Conservation (phyloP, 768 basidiomycete species). For the Xerocomellus dryophilus region DNA sequence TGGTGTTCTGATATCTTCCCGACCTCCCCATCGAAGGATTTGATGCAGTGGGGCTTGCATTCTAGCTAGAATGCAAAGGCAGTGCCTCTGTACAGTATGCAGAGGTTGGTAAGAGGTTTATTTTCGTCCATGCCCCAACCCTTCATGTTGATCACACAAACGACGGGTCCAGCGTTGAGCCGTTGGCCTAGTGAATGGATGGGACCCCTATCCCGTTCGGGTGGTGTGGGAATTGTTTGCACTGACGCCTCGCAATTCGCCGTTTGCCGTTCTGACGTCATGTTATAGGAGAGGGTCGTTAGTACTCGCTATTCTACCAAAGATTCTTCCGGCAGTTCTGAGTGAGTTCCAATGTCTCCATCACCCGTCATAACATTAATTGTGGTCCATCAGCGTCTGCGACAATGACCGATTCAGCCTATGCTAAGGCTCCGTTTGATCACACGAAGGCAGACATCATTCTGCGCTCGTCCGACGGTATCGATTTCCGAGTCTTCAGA, state of each 20-base stretch:
- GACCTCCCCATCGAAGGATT: not conserved
- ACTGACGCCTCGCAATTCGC: too few species aligned
- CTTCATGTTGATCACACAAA: not conserved
- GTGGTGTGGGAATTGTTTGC: too few species aligned
- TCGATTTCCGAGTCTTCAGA: slow-evolving; percentile 28
- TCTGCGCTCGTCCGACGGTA: slow-evolving; percentile 25
- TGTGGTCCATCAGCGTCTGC: too few species aligned
- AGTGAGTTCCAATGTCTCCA: not conserved
- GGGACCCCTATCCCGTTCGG: too few species aligned
- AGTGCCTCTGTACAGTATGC: not conserved
- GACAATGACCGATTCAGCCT: not conserved
- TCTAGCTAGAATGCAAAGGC: not conserved
- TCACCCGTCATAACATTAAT: not conserved
- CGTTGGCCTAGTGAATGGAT: too few species aligned
- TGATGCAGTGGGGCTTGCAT: not conserved
- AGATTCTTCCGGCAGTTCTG: not conserved
- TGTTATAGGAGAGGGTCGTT: not conserved
- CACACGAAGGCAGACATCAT: slow-evolving; percentile 25
- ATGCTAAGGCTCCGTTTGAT: slow-evolving; percentile 18
- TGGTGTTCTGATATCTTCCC: not conserved
- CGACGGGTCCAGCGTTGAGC: too few species aligned
- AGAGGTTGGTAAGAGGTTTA: not conserved
- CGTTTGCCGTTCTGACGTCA: not conserved
- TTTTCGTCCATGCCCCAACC: not conserved
- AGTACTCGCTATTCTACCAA: not conserved